Base-by-base conservation (phyloP, 2,329 filamentous ascomycete species). In the Aspergillus amoenus region DNA sequence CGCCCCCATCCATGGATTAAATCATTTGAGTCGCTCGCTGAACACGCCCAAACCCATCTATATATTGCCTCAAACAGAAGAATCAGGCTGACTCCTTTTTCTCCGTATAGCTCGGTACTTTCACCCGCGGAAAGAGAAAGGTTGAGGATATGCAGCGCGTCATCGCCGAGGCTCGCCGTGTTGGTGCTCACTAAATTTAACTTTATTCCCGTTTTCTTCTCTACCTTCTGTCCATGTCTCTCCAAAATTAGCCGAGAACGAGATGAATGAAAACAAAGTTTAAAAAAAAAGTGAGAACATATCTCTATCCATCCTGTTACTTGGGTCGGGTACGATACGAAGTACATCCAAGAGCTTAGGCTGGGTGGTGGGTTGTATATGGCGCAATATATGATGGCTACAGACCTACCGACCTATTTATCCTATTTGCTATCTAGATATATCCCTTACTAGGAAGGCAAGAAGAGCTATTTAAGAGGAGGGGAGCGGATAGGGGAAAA, bases 91-190 rank as follows among this genome's bases (percentile, higher is more conserved):
- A 69, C 64, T 46, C 61, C 22, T 56, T 2, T 51, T 51, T 22
- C 39, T 57, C 52, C 56, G 58, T 65, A 50, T 66, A 94, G 89
- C 93, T 99, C 84, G 94, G 94, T 79, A 97, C 94, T 73, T 97
- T 97, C 82, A 90, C 91, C 77, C 93, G 94, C 81, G 93, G 93
- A 77, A 99, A 99, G 93, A 88, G 86, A 79, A 99, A 99, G 93
- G 94, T 99, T 71, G 94, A 99, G 79, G 93, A 97, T 84, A 91
- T 99, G 83, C 91, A 92, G 83, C 88, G 91, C 75, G 90, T 99
- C 81, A 99, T 99, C 78, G 91, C 93, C 75, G 94, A 97, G 85
- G 88, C 93, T 78, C 93, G 93, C 82, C 84, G 88, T 77, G 82
- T 86, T 64, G 63, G 64, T 64, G 87, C 81, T 79, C 86, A 88